Conservation (phyloP, 108 stramenopile species). For the Cyclotella choctawhatcheeana region DNA sequence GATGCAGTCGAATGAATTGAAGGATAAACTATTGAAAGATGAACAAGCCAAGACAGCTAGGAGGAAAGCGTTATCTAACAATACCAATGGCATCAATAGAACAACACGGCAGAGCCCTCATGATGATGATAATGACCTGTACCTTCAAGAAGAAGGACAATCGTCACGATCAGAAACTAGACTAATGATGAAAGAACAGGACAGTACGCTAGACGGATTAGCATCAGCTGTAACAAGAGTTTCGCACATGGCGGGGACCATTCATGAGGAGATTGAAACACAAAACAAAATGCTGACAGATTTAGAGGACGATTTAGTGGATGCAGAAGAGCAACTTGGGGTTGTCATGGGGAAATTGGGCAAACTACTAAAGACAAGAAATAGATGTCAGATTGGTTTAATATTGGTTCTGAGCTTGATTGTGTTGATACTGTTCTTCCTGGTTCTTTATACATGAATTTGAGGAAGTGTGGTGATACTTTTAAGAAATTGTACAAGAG, state of each 20-base stretch:
- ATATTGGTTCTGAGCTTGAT: constrained; percentile 71
- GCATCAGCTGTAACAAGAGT: constrained; percentile 80
- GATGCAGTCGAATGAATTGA: constrained; percentile 69
- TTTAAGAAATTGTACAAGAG: no score
- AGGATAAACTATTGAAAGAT: constrained; percentile 65
- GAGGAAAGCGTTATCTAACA: constrained; percentile 23
- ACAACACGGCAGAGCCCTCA: not conserved
- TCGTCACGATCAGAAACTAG: constrained; percentile 69
- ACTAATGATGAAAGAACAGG: constrained; percentile 83
- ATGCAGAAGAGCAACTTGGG: constrained; percentile 86
- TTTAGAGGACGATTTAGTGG: constrained; percentile 79
- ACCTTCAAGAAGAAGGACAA: not conserved
- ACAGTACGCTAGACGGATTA: constrained; percentile 85
- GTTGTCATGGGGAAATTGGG: constrained; percentile 90
- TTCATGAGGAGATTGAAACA: constrained; percentile 82
- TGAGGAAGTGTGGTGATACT: no score
- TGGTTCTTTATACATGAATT: constrained; percentile 82
- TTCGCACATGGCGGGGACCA: constrained; percentile 79
- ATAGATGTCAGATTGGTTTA: constrained; percentile 76
- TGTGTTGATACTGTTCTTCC: constrained; percentile 74
- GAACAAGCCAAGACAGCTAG: constrained; percentile 72
- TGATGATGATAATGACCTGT: not conserved
- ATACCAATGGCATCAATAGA: constrained; percentile 6
- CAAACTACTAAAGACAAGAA: constrained; percentile 87
- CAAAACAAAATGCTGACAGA: constrained; percentile 87